These are phyloP conservation scores for Hemileia vastatrix DNA, from an alignment of 1,284 basidiomycete species.

Conservation along the genomic window DNA sequence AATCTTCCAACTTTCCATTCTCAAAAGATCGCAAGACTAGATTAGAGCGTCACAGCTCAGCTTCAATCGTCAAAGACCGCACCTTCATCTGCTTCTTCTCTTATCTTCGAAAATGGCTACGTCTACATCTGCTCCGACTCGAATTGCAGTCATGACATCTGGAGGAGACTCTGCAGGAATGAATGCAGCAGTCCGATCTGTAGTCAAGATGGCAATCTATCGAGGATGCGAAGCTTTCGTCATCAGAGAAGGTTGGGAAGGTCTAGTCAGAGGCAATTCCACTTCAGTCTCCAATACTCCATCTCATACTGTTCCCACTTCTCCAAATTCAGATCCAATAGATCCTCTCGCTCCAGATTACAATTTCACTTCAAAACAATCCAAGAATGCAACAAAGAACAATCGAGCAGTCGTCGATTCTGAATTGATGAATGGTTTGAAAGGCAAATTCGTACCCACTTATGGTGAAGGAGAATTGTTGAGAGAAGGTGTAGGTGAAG, in stretches of 20 bases:
- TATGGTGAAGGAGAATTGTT: slow-evolving; percentile 86
- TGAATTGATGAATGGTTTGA: no score
- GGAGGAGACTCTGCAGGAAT: slow-evolving; percentile 85
- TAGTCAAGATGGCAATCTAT: slow-evolving; percentile 43
- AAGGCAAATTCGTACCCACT: slow-evolving; percentile 56
- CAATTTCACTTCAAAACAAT: not conserved
- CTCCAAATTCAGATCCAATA: not conserved
- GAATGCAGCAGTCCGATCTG: slow-evolving; percentile 41
- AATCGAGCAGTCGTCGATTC: no score
- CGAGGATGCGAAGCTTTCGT: slow-evolving; percentile 89
- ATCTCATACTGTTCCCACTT: not conserved
- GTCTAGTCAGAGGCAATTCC: slow-evolving; percentile 61
- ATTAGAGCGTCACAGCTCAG: no score
- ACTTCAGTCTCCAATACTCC: slow-evolving; percentile 19
- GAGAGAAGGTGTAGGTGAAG: slow-evolving; percentile 80
- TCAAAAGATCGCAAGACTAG: no score
- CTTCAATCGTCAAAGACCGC: no score
- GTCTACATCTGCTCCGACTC: no score
- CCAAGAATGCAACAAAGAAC: no score
- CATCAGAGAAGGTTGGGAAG: slow-evolving; percentile 94
- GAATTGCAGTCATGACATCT: slow-evolving; percentile 82
- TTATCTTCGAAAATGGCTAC: no score
- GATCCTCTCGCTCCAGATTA: not conserved
- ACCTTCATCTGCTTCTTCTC: no score
- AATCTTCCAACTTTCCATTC: no score